A percentile compares a stretch with the other conserved stretches of the same genome.
Conservation (phyloP, 2,329 filamentous ascomycete species). For the Mariannaea elegans region DNA sequence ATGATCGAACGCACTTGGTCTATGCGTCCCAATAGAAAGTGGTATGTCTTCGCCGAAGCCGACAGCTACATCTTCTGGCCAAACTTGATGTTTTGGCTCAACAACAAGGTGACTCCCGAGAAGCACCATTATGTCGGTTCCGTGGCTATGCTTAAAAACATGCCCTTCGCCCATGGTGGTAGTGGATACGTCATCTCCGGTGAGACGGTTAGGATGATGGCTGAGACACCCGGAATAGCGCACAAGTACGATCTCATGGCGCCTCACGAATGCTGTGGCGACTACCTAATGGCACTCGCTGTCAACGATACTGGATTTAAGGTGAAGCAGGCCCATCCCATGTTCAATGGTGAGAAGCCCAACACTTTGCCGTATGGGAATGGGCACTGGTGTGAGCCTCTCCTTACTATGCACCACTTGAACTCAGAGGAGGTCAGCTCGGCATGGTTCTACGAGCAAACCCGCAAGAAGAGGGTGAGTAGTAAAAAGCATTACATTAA, state of each 20-base stretch:
- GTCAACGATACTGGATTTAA: conserved; percentile 55
- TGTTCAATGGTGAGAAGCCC: conserved; percentile 66
- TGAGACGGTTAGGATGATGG: conserved; percentile 58
- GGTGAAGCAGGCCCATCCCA: conserved; percentile 57
- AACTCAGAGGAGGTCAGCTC: conserved; percentile 59
- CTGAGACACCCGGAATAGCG: conserved; percentile 54
- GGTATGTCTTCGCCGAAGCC: conserved; percentile 69
- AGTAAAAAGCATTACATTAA: neutral
- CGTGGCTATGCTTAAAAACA: conserved; percentile 54
- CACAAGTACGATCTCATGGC: conserved; percentile 57
- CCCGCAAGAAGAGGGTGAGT: conserved; percentile 52
- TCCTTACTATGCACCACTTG: conserved; percentile 67
- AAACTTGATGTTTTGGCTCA: conserved; percentile 61
- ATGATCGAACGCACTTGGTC: conserved; percentile 65
- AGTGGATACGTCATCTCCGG: conserved; percentile 66
- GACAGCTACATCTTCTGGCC: conserved; percentile 67
- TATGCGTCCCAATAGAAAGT: conserved; percentile 61
- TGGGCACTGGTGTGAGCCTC: conserved; percentile 64
- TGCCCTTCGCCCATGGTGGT: conserved; percentile 65
- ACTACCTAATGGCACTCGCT: conserved; percentile 59
- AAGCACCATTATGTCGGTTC: conserved; percentile 62
- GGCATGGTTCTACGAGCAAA: conserved; percentile 64
- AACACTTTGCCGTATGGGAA: conserved; percentile 58
- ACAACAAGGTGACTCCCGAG: conserved; percentile 50
- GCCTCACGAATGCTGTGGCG: conserved; percentile 59